A percentile compares a stretch with the other conserved stretches of the same genome.
Conservation (phyloP, 768 basidiomycete genomes). For the Suillus alpinus region DNA sequence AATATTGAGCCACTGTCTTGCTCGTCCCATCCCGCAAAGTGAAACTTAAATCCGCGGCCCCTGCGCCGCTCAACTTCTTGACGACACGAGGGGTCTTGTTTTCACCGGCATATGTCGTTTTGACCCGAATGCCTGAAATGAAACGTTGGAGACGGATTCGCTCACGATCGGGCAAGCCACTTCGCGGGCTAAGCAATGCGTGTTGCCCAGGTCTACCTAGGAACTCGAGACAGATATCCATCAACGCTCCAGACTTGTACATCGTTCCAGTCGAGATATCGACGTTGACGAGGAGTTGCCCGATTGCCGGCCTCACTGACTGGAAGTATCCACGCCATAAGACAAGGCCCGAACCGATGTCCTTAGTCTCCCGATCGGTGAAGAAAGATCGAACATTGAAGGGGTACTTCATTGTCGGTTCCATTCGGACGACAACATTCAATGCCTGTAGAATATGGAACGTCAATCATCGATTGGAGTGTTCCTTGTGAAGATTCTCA, state of each 20-base stretch:
- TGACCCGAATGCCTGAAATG: slow-evolving; percentile 49
- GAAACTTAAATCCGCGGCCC: slow-evolving; percentile 56
- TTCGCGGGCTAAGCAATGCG: slow-evolving; percentile 37
- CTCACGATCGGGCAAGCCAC: slow-evolving; percentile 48
- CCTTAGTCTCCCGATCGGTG: slow-evolving; percentile 49
- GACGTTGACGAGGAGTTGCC: slow-evolving; percentile 66
- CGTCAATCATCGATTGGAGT: neutral
- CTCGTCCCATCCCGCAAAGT: slow-evolving; percentile 51
- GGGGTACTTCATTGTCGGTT: slow-evolving; percentile 63
- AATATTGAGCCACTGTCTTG: slow-evolving; percentile 63
- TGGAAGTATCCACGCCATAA: slow-evolving; percentile 84
- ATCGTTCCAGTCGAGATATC: slow-evolving; percentile 78
- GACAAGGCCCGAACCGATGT: slow-evolving; percentile 61
- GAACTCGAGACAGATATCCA: slow-evolving; percentile 58
- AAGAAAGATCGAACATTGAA: slow-evolving; percentile 79
- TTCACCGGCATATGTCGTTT: slow-evolving; percentile 39
- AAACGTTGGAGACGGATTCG: slow-evolving; percentile 54
- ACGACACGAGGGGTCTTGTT: slow-evolving; percentile 54
- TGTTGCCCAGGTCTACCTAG: slow-evolving; percentile 33
- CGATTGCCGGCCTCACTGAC: slow-evolving; percentile 66
- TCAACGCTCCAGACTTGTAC: slow-evolving; percentile 63
- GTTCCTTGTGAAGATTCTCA: slow-evolving; percentile 22
- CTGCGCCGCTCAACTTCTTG: slow-evolving; percentile 52
- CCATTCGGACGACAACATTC: slow-evolving; percentile 76
- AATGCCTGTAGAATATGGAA: slow-evolving; percentile 44